Evolutionary conservation across 495 filamentous ascomycete genomes (phyloP), one percentile per base, ranked within the genome.

Genomic region (Aspergillus taichungensis): DNA sequence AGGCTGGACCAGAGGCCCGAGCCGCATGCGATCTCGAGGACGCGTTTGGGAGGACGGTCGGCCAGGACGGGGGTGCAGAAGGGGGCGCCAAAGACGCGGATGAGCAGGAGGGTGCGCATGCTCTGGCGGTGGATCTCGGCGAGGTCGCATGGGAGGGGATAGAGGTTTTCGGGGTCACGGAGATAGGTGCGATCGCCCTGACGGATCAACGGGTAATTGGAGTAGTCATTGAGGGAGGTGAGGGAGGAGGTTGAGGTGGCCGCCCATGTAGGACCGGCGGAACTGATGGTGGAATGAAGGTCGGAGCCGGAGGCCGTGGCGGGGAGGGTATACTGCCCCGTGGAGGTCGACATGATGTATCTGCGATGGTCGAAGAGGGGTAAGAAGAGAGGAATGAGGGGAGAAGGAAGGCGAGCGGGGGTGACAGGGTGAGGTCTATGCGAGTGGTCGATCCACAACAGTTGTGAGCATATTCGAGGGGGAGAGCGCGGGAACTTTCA

Each of bases 1-100:
- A 84, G 75, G 60, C 84, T 82, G 49, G 86, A 89, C 91, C 91
- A 95, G 50, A 91, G 81, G 27, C 80, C 91, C 11, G 85, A 85
- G 6, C 91, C 91, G 63, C 91, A 97, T 31, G 84, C 88, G 42
- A 95, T 62, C 55, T 97, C 91, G 37, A 97, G 69, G 13, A 97
- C 80, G 48, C 81, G 83, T 51, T 73, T 72, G 0, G 89, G 90
- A 13, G 84, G 83, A 39, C 75, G 76, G 49, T 77, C 71, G 30
- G 73, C 63, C 34, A 82, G 69, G 34, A 73, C 72, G 9, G 85
- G 83, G 10, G 80, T 82, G 61, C 85, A 90, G 54, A 90, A 79
- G 1, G 88, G 82, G 29, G 76, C 77, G 37, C 88, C 88, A 49
- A 88, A 87, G 18, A 95, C 78, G 60, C 85, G 80, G 50, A 85